Evolutionary conservation across 805 yeast genomes (phyloP).

Genomic region (Kuraishia ogatae): DNA sequence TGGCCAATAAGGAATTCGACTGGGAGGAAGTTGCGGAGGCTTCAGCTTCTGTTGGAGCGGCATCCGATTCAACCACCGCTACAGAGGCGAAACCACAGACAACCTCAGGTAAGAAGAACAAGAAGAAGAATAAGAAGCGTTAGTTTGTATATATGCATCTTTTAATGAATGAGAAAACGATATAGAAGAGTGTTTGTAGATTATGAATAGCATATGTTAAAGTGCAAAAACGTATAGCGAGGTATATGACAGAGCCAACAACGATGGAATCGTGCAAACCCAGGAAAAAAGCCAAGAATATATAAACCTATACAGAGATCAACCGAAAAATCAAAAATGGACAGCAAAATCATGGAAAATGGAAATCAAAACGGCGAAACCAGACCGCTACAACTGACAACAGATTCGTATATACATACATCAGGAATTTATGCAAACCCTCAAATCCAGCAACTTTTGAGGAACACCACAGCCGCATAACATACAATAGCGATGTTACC

Average conservation of each 20-base stretch:
- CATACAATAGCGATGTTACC: too few relatives aligned
- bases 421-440: neutral
- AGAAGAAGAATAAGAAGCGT: constrained; percentile 9
- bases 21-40: neutral
- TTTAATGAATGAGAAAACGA: neutral
- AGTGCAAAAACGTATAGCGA: neutral
- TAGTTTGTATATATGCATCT: neutral
- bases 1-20: constrained; percentile 6
- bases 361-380: too few relatives aligned
- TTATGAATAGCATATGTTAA: neutral
- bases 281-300: neutral
- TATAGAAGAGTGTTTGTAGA: neutral
- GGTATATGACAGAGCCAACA: too few relatives aligned
- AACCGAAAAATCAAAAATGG: neutral
- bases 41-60: neutral
- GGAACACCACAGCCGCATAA: too few relatives aligned
- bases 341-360: too few relatives aligned
- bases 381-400: too few relatives aligned
- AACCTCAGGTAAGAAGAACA: constrained; percentile 4
- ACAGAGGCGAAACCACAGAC: constrained; percentile 1
- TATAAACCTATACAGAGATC: neutral
- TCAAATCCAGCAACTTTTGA: neutral
- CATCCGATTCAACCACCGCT: neutral
- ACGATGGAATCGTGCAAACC: too few relatives aligned
- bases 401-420: too few relatives aligned